These are phyloP conservation scores for Phytopythium sindhum DNA, from an alignment of 352 stramenopile genomes.

Conservation along the genomic window DNA sequence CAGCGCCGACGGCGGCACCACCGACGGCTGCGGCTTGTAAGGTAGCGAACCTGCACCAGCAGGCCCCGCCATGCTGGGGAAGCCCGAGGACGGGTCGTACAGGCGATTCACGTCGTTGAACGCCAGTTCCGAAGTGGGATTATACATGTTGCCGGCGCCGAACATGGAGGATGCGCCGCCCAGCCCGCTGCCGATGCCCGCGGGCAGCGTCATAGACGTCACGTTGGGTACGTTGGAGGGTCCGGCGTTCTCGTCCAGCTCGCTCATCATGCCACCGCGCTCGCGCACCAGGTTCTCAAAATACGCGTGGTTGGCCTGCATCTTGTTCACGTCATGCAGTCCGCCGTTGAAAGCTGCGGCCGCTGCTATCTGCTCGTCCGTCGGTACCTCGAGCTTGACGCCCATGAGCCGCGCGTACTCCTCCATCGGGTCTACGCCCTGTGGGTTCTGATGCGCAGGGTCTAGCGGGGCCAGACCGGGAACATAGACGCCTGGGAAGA, in stretches of 20 bases:
- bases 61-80: conserved; percentile 13
- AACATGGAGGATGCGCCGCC: conserved; percentile 25
- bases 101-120: conserved; percentile 69
- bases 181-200: conserved; percentile 62
- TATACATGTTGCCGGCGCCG: conserved; percentile 32
- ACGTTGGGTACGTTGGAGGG: conserved; percentile 23
- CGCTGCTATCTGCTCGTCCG: conserved; percentile 37
- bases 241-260: conserved; percentile 28
- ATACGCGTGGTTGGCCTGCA: conserved; percentile 78
- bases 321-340: conserved; percentile 46
- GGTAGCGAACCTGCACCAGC: conserved; percentile 15
- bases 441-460: conserved; percentile 32
- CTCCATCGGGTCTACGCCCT: conserved; percentile 51
- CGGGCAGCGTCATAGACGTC: conserved; percentile 64
- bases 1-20: conserved; percentile 3
- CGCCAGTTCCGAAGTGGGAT: conserved; percentile 49
- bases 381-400: conserved; percentile 72
- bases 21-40: conserved; percentile 35
- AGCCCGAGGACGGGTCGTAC: conserved; percentile 64
- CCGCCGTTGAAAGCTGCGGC: conserved; percentile 11
- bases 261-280: conserved; percentile 33
- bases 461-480: conserved; percentile 41
- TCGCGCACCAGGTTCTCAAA: conserved; percentile 78
- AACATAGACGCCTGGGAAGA: conserved; percentile 50
- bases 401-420: conserved; percentile 82